Base-by-base conservation (phyloP, 1,139 yeast genomes). In the Kurtzmaniella quercitrusa region DNA sequence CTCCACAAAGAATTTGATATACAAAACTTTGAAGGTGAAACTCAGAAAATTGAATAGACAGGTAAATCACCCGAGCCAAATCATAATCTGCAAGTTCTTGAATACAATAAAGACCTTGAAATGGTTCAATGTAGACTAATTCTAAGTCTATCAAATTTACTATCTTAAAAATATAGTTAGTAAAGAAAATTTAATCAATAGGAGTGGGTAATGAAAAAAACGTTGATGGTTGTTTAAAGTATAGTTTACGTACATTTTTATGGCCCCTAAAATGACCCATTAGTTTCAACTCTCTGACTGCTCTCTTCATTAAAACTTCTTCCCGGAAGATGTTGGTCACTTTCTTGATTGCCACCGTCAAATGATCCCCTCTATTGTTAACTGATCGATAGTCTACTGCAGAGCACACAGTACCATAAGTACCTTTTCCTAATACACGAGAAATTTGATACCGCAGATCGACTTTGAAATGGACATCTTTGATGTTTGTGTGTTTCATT, bases 341-440 rank as follows among this genome's bases (percentile, higher is more conserved):
- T 57, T 85, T 86, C 59, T 91, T 91, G 43, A 90, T 84, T 8
- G 97, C 97, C 10, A 57, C 81, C 56, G 41, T 70, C 21, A 53
- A 46, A 2, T 40, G 46, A 16, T 44, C 54, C 51, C 8, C 56
- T 51, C 14, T 60, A 33, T 40, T 48, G 15, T 44, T 62, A 37
- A 52, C 52, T 48, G 56, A 38, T 17, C 58, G 56, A 15, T 75
- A 65, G 59, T 91, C 96, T 11, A 82, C 59, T 0, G 95, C 97
- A 5, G 89, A 77, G 54, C 93, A 85, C 3, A 93, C 98, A 0
- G 84, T 79, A 1, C 98, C 98, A 60, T 88, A 91, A 0, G 96
- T 82, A 0, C 98, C 98, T 52, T 83, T 81, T 0, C 98, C 98
- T 41, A 91, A 70, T 2, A 83, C 74, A 37, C 76, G 73, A 34